Percentiles rank a stretch among this genome's conserved stretches.
Conservation (phyloP, 192 early-diverging fungal genomes). For the Coemansia sp. region DNA sequence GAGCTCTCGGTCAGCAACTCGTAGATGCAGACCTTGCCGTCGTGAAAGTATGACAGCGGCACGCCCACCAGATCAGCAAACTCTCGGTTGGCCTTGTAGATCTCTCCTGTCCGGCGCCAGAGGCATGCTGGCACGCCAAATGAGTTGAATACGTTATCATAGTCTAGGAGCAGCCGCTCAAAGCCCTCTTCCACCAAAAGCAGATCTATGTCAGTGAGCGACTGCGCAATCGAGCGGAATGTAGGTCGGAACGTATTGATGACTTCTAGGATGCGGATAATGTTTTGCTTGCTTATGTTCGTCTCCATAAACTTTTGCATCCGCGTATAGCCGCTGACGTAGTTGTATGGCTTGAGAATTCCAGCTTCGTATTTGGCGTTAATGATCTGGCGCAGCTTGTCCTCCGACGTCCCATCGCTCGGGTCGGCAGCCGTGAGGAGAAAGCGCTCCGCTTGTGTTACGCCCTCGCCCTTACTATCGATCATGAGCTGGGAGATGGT, state of each 20-base stretch:
- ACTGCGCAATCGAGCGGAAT: constrained; percentile 84
- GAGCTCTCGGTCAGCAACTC: constrained; percentile 88
- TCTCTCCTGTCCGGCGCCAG: constrained; percentile 95
- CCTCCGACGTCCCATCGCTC: constrained; percentile 77
- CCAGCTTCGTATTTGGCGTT: constrained; percentile 96
- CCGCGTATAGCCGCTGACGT: constrained; percentile 85
- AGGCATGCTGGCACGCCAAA: constrained; percentile 96
- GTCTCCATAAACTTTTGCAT: constrained; percentile 91
- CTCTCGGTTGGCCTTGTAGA: constrained; percentile 94
- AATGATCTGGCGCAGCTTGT: constrained; percentile 87
- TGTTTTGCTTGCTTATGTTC: constrained; percentile 59
- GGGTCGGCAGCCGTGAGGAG: constrained; percentile 93
- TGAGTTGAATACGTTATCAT: constrained; percentile 90
- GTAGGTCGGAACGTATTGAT: constrained; percentile 86
- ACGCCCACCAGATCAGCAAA: constrained; percentile 87
- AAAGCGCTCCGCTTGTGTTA: constrained; percentile 67
- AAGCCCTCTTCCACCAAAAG: constrained; percentile 95
- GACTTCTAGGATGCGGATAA: constrained; percentile 76
- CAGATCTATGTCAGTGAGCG: constrained; percentile 90
- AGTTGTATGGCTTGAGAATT: constrained; percentile 95
- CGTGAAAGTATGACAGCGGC: constrained; percentile 76
- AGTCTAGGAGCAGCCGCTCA: constrained; percentile 91
- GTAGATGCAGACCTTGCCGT: constrained; percentile 66
- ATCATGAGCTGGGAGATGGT: constrained; percentile 45
- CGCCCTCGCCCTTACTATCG: constrained; percentile 59